Percentiles rank a stretch among this genome's conserved stretches.
Conservation (phyloP, 306 rosid genomes). For the Vicia villosa region DNA sequence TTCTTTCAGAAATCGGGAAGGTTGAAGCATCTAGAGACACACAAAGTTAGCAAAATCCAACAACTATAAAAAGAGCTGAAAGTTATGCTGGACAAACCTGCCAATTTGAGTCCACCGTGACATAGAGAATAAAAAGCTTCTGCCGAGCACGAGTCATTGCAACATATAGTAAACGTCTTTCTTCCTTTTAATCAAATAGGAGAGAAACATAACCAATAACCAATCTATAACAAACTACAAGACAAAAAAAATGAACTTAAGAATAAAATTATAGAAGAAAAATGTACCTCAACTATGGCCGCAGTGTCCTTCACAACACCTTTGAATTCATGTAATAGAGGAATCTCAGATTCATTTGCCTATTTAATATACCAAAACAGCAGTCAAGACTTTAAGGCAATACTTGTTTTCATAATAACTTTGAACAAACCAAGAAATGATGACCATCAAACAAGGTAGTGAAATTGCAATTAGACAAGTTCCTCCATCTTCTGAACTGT, state of each 20-base stretch:
- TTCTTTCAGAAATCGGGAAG: constrained; percentile 88
- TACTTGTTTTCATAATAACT: constrained; percentile 15
- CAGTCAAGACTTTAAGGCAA: constrained; percentile 20
- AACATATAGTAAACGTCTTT: constrained; percentile 88
- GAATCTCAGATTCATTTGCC: constrained; percentile 95
- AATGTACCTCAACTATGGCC: constrained; percentile 71
- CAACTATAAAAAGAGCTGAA: background rate
- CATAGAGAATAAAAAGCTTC: constrained; percentile 68
- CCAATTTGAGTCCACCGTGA: constrained; percentile 77
- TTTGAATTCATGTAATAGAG: constrained; percentile 74
- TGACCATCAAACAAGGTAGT: constrained; percentile 23
- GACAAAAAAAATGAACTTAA: background rate
- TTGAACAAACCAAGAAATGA: constrained; percentile 33
- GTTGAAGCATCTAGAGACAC: constrained; percentile 80
- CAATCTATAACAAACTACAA: constrained; percentile 15
- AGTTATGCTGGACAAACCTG: constrained; percentile 60
- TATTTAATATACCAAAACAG: constrained; percentile 39
- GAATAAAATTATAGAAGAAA: constrained; percentile 27
- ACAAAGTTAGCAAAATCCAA: constrained; percentile 24
- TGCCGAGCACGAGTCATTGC: constrained; percentile 98
- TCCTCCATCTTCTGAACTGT: constrained; percentile 13
- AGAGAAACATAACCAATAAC: constrained; percentile 17
- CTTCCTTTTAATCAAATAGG: constrained; percentile 63
- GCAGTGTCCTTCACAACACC: constrained; percentile 65
- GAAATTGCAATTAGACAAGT: constrained; percentile 21